Conservation (phyloP, 768 basidiomycete species). For the Russula earlei region DNA sequence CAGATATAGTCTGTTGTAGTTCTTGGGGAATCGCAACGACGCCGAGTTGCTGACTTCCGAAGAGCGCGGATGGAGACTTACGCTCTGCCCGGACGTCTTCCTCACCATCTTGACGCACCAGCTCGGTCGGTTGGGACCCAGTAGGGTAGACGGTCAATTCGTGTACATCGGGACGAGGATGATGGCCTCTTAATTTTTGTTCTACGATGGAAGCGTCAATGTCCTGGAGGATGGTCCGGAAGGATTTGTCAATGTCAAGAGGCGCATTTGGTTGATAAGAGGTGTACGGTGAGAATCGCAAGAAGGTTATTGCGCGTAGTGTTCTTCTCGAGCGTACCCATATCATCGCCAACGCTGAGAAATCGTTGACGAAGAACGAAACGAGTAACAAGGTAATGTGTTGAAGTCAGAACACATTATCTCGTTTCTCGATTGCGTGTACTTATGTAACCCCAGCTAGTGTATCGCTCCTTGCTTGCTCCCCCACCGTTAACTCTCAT, state of each 20-base stretch:
- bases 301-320: neutral
- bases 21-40: constrained; percentile 64
- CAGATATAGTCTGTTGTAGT: constrained; percentile 54
- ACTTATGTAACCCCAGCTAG: constrained; percentile 1
- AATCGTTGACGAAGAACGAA: too few relatives aligned
- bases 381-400: too few relatives aligned
- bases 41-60: constrained; percentile 68
- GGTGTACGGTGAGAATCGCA: constrained; percentile 22
- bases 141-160: constrained; percentile 48
- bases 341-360: constrained; percentile 15
- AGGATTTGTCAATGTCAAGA: constrained; percentile 55
- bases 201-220: constrained; percentile 51
- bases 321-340: constrained; percentile 7
- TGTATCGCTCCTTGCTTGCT: neutral
- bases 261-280: constrained; percentile 47
- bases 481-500: neutral
- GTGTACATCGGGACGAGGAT: constrained; percentile 26
- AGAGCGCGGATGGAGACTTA: constrained; percentile 74
- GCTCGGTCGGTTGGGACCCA: constrained; percentile 24
- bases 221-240: constrained; percentile 53
- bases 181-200: constrained; percentile 22
- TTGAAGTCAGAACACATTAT: too few relatives aligned
- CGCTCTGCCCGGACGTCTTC: constrained; percentile 32
- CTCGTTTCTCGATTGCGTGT: too few relatives aligned
- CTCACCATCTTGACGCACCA: constrained; percentile 27